Evolutionary conservation across 2,329 filamentous ascomycete species (phyloP).

Genomic region (Neospermospora avenae): DNA sequence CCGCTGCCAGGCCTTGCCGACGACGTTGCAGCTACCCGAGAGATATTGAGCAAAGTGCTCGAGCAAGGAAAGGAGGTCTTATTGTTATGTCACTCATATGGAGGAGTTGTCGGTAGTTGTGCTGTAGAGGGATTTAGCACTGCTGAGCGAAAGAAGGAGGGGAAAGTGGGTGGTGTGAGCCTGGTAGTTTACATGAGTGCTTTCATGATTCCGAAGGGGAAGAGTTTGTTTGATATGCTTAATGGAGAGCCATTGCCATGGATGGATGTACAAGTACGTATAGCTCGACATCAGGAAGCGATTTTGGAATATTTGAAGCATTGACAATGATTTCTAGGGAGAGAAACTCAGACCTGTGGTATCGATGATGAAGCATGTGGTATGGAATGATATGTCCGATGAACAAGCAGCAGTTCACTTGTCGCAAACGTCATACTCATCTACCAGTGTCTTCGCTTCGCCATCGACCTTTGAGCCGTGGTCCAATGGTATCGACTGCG

Average conservation of each 20-base stretch:
- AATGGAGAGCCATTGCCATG: conserved; percentile 19
- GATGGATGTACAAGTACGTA: conserved; percentile 20
- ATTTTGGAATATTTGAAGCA: neutral
- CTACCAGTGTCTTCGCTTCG: conserved; percentile 13
- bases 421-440: conserved; percentile 12
- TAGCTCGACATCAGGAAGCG: neutral
- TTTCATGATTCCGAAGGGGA: conserved; percentile 19
- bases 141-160: neutral
- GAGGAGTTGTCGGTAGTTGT: conserved; percentile 34
- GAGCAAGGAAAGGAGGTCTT: conserved; percentile 38
- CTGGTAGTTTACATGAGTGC: conserved; percentile 19
- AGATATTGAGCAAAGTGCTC: conserved; percentile 32
- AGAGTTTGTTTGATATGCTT: conserved; percentile 17
- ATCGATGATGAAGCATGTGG: conserved; percentile 5
- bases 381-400: conserved; percentile 17
- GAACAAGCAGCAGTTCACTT: conserved; percentile 6
- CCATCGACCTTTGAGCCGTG: conserved; percentile 24
- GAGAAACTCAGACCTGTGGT: conserved; percentile 10
- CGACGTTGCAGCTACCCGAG: conserved; percentile 30
- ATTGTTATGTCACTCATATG: conserved; percentile 40
- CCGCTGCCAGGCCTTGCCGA: conserved; percentile 17
- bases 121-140: conserved; percentile 17
- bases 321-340: conserved; percentile 4
- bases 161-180: conserved; percentile 20
- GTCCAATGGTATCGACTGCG: conserved; percentile 15